Evolutionary conservation across 2,329 filamentous ascomycete genomes (phyloP), one percentile per base, ranked within the genome.

Genomic region (Epichloe sp.): DNA sequence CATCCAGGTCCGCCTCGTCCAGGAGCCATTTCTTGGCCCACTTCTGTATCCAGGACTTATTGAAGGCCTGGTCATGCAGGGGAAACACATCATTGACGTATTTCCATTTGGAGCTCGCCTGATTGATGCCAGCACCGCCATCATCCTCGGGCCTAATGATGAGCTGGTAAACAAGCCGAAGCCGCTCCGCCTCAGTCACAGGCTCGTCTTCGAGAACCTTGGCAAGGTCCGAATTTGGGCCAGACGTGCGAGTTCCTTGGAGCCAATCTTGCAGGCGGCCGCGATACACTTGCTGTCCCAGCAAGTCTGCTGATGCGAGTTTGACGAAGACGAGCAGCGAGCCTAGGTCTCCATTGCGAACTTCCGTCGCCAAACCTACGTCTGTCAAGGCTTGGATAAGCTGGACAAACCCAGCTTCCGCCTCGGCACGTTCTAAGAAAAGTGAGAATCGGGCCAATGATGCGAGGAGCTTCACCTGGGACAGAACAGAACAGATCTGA

Each of bases 191-290:
- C 63, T 95, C 88, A 40, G 84, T 88, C 52, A 96, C 76, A 1
- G 89, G 86, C 58, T 95, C 85, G 15, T 79, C 71, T 53, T 82
- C 73, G 49, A 94, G 78, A 14, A 83, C 78, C 53, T 80, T 74
- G 46, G 77, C 71, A 17, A 88, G 80, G 57, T 94, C 82, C 62
- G 82, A 83, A 51, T 82, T 78, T 0, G 91, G 91, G 37, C 88
- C 82, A 19, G 80, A 78, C 47, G 86, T 78, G 55, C 88, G 83
- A 50, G 96, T 85, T 49, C 90, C 89, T 64, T 93, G 85, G 36
- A 97, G 80, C 88, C 90, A 98, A 69, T 97, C 93, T 63, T 89
- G 86, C 17, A 96, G 83, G 56, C 93, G 82, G 51, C 86, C 87
- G 57, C 88, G 81, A 67, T 95, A 94, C 47, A 95, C 79, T 61